Evolutionary conservation across 192 early-diverging fungal genomes (phyloP), one percentile per base, ranked within the genome.

Genomic region (Haplosporangium gracile): DNA sequence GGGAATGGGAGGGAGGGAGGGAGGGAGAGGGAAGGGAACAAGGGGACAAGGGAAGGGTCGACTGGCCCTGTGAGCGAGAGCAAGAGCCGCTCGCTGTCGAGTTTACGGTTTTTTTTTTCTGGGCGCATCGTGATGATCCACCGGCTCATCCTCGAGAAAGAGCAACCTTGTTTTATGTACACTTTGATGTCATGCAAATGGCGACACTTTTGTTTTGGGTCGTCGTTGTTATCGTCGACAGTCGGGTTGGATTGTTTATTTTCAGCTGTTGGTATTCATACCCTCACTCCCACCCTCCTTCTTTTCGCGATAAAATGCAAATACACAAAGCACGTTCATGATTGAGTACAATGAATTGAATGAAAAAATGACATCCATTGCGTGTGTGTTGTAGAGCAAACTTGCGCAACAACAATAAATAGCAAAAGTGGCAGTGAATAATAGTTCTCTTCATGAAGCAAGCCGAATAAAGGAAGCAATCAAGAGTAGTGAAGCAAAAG

Each of bases 161-260:
- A 65, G 60, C 60, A 65, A 65, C 60, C 60, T 65, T 65, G 60
- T 65, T 65, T 65, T 65, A 29, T 65, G 60, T 65, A 65, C 60
- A 13, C 60, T 65, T 26, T 65, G 7, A 11, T 32, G 26, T 65
- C n/a, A 65, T 65, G 60, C 60, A 65, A 32, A 65, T 65, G 60
- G 13, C 10, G 26, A 32, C 29, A 32, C 29, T n/a, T n/a, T 26
- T 26, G 55, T 57, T 57, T n/a, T n/a, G n/a, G 16, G 1, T 55
- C 24, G 57, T 26, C 9, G 22, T 60, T 6, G 20, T 57, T 57
- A 6, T 57, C 24, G 18, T 57, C n/a, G 53, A 45, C 43, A 45
- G 43, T 11, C 43, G 43, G 11, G 1, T 45, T 45, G 11, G 36
- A 36, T 45, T 45, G 43, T 65, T 65, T 32, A 32, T 65, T 32